Evolutionary conservation across 805 yeast genomes (phyloP).

Genomic region (Ogataea nitratoaversa): DNA sequence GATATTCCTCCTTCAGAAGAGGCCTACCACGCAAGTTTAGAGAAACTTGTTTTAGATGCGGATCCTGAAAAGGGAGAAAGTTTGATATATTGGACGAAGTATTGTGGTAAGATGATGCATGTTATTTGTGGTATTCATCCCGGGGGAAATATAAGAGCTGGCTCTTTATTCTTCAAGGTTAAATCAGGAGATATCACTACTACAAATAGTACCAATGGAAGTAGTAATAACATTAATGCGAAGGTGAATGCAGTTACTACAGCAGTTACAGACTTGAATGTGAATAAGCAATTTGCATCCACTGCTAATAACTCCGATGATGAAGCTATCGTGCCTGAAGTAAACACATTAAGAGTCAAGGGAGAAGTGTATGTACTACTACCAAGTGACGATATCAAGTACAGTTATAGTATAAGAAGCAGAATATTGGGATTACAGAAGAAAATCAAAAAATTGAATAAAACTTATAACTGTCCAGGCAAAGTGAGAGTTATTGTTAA

Average conservation of each 20-base stretch:
- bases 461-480: slow-evolving; percentile 40
- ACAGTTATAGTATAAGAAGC: slow-evolving; percentile 54
- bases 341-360: slow-evolving; percentile 30
- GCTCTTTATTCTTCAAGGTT: slow-evolving; percentile 45
- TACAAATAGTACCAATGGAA: background rate
- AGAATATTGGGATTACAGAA: slow-evolving; percentile 58
- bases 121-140: slow-evolving; percentile 79
- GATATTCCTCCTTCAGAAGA: slow-evolving; percentile 59
- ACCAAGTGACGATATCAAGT: slow-evolving; percentile 49
- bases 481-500: slow-evolving; percentile 51
- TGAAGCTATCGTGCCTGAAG: slow-evolving; percentile 20
- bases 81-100: slow-evolving; percentile 68
- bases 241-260: background rate
- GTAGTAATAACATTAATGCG: background rate
- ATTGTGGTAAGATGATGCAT: slow-evolving; percentile 69
- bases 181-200: slow-evolving; percentile 7
- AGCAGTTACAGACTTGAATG: slow-evolving; percentile 13
- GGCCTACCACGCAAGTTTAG: slow-evolving; percentile 40
- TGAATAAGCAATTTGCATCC: slow-evolving; percentile 2
- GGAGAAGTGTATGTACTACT: slow-evolving; percentile 32
- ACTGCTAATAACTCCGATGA: slow-evolving; percentile 19
- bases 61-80: slow-evolving; percentile 38
- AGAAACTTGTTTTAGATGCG: slow-evolving; percentile 44
- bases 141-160: slow-evolving; percentile 70
- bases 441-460: slow-evolving; percentile 51